Evolutionary conservation across 805 yeast species (phyloP).

Genomic region (Sugiyamaella boreocaroliniensis): DNA sequence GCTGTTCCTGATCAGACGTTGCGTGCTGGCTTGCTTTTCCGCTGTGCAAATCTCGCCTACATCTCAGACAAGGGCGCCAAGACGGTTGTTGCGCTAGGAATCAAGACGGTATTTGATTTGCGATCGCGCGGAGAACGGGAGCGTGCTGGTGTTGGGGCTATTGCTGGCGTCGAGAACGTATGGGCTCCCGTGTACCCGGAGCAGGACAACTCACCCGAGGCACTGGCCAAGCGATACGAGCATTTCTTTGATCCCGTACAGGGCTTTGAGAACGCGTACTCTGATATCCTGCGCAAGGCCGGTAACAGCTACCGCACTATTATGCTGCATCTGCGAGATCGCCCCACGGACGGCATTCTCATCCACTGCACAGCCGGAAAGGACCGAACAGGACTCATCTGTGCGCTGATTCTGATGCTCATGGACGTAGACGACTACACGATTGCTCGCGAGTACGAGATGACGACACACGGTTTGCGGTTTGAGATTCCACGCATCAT

Average conservation of each 20-base stretch:
- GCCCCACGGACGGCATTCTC: constrained; percentile 45
- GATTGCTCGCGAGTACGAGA: constrained; percentile 68
- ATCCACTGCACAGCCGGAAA: constrained; percentile 84
- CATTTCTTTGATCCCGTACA: constrained; percentile 52
- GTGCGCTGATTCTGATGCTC: constrained; percentile 58
- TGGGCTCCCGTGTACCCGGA: constrained; percentile 53
- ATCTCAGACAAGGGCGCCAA: constrained; percentile 45
- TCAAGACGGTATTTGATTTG: constrained; percentile 58
- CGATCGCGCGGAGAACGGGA: constrained; percentile 51
- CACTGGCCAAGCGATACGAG: constrained; percentile 48
- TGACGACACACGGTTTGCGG: constrained; percentile 53
- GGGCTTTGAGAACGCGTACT: constrained; percentile 59
- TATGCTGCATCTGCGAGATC: constrained; percentile 50
- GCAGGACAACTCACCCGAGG: constrained; percentile 57
- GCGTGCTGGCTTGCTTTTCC: constrained; percentile 48
- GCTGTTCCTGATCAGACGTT: constrained; percentile 31
- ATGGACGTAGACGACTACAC: constrained; percentile 60
- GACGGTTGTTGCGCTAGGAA: constrained; percentile 37
- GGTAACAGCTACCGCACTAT: constrained; percentile 39
- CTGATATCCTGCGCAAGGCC: constrained; percentile 49
- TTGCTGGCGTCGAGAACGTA: constrained; percentile 41
- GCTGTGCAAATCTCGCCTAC: constrained; percentile 55
- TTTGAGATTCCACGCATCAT: constrained; percentile 17
- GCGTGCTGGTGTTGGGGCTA: constrained; percentile 38
- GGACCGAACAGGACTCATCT: constrained; percentile 73